Percentiles rank a stretch among this genome's conserved stretches.
phyloP scores from a whole-genome alignment of 148 eudicot species.

The Selenicereus undatus region DNA sequence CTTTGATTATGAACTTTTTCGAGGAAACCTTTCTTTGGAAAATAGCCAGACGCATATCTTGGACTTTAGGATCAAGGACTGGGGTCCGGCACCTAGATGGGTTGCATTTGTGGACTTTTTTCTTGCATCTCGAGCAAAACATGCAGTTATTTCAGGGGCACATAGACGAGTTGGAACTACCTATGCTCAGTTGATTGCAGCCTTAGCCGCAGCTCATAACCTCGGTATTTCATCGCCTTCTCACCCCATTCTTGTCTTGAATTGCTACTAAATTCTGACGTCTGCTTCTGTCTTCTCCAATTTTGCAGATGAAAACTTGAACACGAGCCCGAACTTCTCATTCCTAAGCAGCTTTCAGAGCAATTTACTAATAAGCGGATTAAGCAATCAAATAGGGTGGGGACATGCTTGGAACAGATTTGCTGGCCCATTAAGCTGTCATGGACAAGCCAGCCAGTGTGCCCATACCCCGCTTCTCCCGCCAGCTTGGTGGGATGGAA shows the following conservation, averaged over 20 bases:
- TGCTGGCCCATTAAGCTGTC: slow-evolving; percentile 84
- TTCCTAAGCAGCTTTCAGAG: slow-evolving; percentile 87
- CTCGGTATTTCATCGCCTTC: slow-evolving; percentile 40
- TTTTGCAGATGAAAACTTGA: slow-evolving; percentile 46
- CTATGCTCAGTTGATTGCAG: slow-evolving; percentile 86
- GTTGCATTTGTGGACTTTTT: slow-evolving; percentile 98
- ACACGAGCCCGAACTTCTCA: slow-evolving; percentile 36
- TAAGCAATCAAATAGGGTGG: slow-evolving; percentile 83
- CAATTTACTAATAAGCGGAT: slow-evolving; percentile 53
- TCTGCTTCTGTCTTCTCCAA: neutral
- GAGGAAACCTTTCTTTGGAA: slow-evolving; percentile 54
- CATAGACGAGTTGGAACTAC: slow-evolving; percentile 93
- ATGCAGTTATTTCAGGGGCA: slow-evolving; percentile 87
- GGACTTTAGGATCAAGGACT: slow-evolving; percentile 70
- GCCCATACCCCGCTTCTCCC: slow-evolving; percentile 87
- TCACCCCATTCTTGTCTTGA: neutral
- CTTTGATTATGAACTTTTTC: slow-evolving; percentile 60
- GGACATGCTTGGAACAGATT: slow-evolving; percentile 95
- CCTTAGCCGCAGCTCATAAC: slow-evolving; percentile 62
- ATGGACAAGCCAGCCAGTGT: slow-evolving; percentile 63
- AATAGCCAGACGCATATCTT: slow-evolving; percentile 22
- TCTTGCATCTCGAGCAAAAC: slow-evolving; percentile 80
- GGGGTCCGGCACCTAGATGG: slow-evolving; percentile 99
- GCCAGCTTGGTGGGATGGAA: slow-evolving; percentile 95
- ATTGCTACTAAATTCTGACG: neutral